Conservation (phyloP, 2,329 filamentous ascomycete species). For the Ophiostoma sp. region DNA sequence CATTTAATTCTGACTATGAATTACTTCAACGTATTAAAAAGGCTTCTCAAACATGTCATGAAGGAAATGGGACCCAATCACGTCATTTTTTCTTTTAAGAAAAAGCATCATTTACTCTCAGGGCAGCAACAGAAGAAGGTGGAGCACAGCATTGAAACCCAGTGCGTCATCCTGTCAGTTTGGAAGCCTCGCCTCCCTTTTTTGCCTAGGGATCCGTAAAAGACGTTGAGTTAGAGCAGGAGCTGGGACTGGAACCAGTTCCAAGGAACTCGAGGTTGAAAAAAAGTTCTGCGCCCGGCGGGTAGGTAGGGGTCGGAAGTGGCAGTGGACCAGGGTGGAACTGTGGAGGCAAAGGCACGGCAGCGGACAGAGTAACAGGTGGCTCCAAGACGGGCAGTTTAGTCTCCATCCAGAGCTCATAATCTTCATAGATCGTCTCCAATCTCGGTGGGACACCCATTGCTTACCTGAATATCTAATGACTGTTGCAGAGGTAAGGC, state of each 20-base stretch:
- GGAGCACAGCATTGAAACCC: not conserved
- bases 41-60: not conserved
- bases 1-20: no score
- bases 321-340: not conserved
- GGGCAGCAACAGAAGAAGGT: not conserved
- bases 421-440: not conserved
- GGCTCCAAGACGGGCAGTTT: not conserved
- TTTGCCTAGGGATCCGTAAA: not conserved
- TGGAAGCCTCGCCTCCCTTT: not conserved
- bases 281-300: not conserved
- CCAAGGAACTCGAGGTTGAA: not conserved
- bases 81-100: not conserved
- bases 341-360: not conserved
- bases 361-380: not conserved
- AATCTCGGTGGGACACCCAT: not conserved
- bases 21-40: no score
- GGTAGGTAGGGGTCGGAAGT: not conserved
- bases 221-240: no score
- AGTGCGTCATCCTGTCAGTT: not conserved
- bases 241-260: not conserved
- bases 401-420: not conserved
- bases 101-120: not conserved
- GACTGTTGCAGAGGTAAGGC: not conserved
- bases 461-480: not conserved
- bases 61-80: no score